Evolutionary conservation across 129 eudicot genomes (phyloP).

Genomic region (Centella asiatica): DNA sequence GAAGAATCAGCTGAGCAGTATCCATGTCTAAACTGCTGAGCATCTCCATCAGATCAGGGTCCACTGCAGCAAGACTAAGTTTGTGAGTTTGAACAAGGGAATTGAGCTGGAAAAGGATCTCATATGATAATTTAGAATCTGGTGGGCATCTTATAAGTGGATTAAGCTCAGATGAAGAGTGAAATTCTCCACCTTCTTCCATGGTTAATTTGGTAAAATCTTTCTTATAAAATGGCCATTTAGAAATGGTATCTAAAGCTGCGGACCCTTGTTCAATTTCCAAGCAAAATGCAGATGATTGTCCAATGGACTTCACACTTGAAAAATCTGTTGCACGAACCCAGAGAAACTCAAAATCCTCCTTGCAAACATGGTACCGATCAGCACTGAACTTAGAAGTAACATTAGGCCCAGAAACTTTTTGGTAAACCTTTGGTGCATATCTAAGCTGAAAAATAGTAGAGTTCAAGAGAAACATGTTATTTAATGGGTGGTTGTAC

Average conservation of each 20-base stretch:
- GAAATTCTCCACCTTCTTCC: slow-evolving; percentile 34
- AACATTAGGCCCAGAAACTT: slow-evolving; percentile 53
- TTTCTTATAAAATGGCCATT: slow-evolving; percentile 45
- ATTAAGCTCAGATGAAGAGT: slow-evolving; percentile 45
- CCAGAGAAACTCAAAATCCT: slow-evolving; percentile 72
- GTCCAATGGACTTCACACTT: slow-evolving; percentile 54
- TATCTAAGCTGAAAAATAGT: slow-evolving; percentile 54
- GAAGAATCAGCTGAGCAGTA: slow-evolving; percentile 42
- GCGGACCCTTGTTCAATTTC: slow-evolving; percentile 39
- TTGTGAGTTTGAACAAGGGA: slow-evolving; percentile 80
- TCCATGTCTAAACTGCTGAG: slow-evolving; percentile 41
- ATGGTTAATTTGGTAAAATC: slow-evolving; percentile 30
- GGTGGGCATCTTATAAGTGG: slow-evolving; percentile 45
- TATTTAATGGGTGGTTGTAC: background rate
- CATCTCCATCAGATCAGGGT: slow-evolving; percentile 44
- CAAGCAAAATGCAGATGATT: slow-evolving; percentile 63
- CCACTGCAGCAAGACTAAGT: slow-evolving; percentile 56
- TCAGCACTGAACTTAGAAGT: slow-evolving; percentile 53
- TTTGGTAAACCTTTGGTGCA: slow-evolving; percentile 74
- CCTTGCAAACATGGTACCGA: slow-evolving; percentile 81
- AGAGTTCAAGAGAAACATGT: background rate
- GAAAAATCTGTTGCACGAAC: slow-evolving; percentile 94
- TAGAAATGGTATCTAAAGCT: slow-evolving; percentile 27
- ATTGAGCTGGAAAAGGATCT: slow-evolving; percentile 82
- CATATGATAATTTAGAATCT: slow-evolving; percentile 41